Conservation (phyloP, 805 yeast species). For the Candida methanosorbosa region DNA sequence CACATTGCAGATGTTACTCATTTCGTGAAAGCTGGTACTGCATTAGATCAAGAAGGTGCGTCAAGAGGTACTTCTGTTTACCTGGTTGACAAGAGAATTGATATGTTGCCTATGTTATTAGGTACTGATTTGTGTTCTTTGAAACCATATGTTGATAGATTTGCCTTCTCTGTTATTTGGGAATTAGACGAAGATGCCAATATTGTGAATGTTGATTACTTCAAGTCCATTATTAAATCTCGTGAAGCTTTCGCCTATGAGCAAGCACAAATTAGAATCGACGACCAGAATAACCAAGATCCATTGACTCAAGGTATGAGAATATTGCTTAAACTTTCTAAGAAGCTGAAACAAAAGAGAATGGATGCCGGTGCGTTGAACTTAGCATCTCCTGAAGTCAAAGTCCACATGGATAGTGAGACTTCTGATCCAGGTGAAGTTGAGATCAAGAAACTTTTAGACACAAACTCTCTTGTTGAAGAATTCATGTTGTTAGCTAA, state of each 20-base stretch:
- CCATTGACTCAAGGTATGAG: conserved; percentile 89
- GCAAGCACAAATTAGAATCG: conserved; percentile 85
- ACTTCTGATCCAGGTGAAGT: conserved; percentile 96
- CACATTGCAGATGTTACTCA: conserved; percentile 99
- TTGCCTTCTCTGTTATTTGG: conserved; percentile 94
- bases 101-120: conserved; percentile 91
- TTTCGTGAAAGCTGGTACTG: conserved; percentile 87
- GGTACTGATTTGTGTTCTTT: conserved; percentile 96
- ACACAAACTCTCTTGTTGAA: conserved; percentile 93
- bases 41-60: conserved; percentile 93
- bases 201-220: conserved; percentile 68
- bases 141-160: conserved; percentile 91
- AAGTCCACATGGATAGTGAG: conserved; percentile 94
- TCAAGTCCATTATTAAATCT: conserved; percentile 84
- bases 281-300: conserved; percentile 66
- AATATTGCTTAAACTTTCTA: conserved; percentile 67
- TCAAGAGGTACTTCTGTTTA: conserved; percentile 96
- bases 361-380: conserved; percentile 94
- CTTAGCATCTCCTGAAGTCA: conserved; percentile 95
- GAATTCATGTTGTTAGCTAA: conserved; percentile 98
- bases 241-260: conserved; percentile 94
- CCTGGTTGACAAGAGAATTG: conserved; percentile 95
- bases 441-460: conserved; percentile 79
- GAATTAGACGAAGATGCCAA: conserved; percentile 83
- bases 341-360: conserved; percentile 75